A percentile compares a stretch with the other conserved stretches of the same genome.
These are phyloP conservation scores for Gynandropsis gynandra DNA, from an alignment of 345 rosid species.

Conservation along the genomic window DNA sequence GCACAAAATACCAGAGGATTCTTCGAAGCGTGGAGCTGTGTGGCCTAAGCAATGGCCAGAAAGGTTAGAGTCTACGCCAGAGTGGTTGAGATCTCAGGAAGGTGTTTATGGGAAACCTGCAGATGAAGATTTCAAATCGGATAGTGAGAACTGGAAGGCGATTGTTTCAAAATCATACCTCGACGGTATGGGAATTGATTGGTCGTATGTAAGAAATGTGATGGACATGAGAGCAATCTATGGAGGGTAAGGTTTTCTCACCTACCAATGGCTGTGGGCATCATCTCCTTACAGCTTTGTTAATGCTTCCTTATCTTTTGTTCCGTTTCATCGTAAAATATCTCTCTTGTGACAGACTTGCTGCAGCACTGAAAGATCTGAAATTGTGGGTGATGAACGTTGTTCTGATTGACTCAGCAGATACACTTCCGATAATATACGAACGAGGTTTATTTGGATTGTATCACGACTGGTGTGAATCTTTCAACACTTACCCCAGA, in stretches of 20 bases:
- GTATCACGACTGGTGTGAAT: conserved; percentile 94
- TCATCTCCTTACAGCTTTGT: neutral
- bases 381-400: conserved; percentile 93
- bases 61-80: conserved; percentile 61
- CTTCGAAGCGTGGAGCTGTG: conserved; percentile 35
- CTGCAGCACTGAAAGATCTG: conserved; percentile 64
- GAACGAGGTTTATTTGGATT: conserved; percentile 84
- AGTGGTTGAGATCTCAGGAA: conserved; percentile 63
- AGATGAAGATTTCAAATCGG: conserved; percentile 41
- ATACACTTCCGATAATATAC: conserved; percentile 61
- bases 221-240: conserved; percentile 96
- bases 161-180: conserved; percentile 72
- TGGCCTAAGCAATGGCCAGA: conserved; percentile 83
- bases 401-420: conserved; percentile 52
- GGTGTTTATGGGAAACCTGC: conserved; percentile 66
- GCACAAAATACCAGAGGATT: conserved; percentile 52
- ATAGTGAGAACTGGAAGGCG: conserved; percentile 60
- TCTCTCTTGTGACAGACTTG: conserved; percentile 46
- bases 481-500: conserved; percentile 81
- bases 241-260: conserved; percentile 66
- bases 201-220: conserved; percentile 66
- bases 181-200: conserved; percentile 53
- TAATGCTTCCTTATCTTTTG: neutral
- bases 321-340: neutral
- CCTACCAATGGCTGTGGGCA: conserved; percentile 1